These are phyloP conservation scores for Sporothrix variecibatus DNA, from an alignment of 2,329 filamentous ascomycete genomes.

Conservation along the genomic window DNA sequence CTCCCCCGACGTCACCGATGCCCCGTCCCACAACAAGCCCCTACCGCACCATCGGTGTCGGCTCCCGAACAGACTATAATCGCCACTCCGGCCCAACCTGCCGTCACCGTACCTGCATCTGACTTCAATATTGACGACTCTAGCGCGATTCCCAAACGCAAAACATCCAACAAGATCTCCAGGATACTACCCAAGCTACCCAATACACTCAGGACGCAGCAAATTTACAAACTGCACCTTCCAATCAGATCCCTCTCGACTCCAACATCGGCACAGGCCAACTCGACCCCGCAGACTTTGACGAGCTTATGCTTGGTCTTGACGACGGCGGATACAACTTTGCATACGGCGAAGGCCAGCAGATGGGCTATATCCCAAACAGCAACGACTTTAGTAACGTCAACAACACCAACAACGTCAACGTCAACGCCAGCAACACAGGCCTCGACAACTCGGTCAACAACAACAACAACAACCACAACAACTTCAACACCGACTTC, in stretches of 20 bases:
- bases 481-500: not conserved
- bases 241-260: not conserved
- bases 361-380: not conserved
- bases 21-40: not conserved
- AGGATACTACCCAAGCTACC: not conserved
- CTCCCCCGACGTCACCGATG: not conserved
- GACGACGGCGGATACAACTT: conserved; percentile 24
- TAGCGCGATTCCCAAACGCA: conserved; percentile 3
- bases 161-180: not conserved
- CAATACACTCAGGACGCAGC: not conserved
- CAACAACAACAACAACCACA: not conserved
- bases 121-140: conserved; percentile 18
- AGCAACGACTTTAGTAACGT: conserved; percentile 10
- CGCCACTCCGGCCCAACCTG: not conserved
- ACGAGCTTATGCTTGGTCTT: conserved; percentile 18
- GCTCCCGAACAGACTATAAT: not conserved
- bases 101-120: conserved; percentile 16
- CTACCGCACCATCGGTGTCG: not conserved
- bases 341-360: not conserved
- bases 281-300: not conserved
- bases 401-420: conserved; percentile 12
- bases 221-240: not conserved
- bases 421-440: not conserved
- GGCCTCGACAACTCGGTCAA: not conserved
- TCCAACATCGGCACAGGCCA: not conserved